Percentiles rank a stretch among this genome's conserved stretches.
phyloP scores from a whole-genome alignment of 2,329 filamentous ascomycete genomes.

The Arachnomyces sp. region DNA sequence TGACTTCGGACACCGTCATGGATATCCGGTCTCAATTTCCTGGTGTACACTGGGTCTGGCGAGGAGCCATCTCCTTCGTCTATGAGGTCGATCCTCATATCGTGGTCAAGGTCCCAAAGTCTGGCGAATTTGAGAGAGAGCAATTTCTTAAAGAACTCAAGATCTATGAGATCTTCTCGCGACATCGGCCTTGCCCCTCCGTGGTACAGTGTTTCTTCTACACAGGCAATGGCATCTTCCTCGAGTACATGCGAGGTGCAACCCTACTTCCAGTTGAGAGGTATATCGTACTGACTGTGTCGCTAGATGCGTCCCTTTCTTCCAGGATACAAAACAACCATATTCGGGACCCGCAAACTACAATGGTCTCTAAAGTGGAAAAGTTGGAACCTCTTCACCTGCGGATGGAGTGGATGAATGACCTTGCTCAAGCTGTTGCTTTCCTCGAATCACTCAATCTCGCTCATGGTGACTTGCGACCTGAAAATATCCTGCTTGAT shows the following conservation, averaged over 20 bases:
- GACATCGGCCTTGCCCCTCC: slow-evolving; percentile 15
- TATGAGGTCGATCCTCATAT: slow-evolving; percentile 23
- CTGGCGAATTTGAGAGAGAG: slow-evolving; percentile 18
- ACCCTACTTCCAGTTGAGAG: slow-evolving; percentile 4
- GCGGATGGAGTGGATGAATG: slow-evolving; percentile 24
- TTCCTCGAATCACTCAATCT: slow-evolving; percentile 27
- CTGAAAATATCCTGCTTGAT: slow-evolving; percentile 25
- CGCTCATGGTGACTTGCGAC: slow-evolving; percentile 24
- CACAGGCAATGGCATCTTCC: slow-evolving; percentile 18
- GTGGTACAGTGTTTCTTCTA: slow-evolving; percentile 19
- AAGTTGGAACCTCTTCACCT: slow-evolving; percentile 20
- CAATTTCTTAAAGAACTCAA: slow-evolving; percentile 19
- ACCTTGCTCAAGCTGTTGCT: slow-evolving; percentile 23
- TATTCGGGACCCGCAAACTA: slow-evolving; percentile 14
- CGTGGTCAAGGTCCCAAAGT: slow-evolving; percentile 21
- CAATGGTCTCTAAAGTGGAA: slow-evolving; percentile 18
- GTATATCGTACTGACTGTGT: slow-evolving; percentile 10
- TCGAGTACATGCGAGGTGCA: slow-evolving; percentile 23
- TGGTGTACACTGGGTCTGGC: slow-evolving; percentile 18
- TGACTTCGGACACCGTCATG: slow-evolving; percentile 13
- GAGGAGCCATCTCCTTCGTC: slow-evolving; percentile 19
- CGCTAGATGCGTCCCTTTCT: slow-evolving; percentile 18
- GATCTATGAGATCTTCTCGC: slow-evolving; percentile 18
- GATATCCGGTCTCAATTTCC: slow-evolving; percentile 14
- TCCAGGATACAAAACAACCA: slow-evolving; percentile 20